Evolutionary conservation across 2,329 filamentous ascomycete genomes (phyloP), one percentile per base, ranked within the genome.

Genomic region (Pseudophaeomoniella oleicola): DNA sequence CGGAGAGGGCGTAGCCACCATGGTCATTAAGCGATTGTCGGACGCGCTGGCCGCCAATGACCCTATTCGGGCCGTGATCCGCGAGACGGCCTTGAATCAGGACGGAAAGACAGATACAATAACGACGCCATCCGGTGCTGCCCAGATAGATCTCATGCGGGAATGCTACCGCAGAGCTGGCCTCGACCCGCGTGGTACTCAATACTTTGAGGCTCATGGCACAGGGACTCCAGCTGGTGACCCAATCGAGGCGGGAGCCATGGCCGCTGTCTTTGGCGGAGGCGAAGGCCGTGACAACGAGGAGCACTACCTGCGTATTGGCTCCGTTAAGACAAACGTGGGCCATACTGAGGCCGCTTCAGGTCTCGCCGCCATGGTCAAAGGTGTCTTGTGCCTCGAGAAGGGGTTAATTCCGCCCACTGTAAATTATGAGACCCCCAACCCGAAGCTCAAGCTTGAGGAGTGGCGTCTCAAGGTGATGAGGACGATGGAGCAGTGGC

Each of bases 271-370:
- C 6, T 35, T 35, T 35, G 33, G 30, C 5, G 10, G 10, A 10
- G 10, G 14, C 14, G 16, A 6, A 6, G 6, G 6, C 33, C 6
- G 33, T 9, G 16, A 27, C 6, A 17, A 35, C n/a, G 6, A n/a
- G 13, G n/a, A n/a, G n/a, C n/a, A n/a, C n/a, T n/a, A 29, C 22
- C 16, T 35, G 10, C 33, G 16, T 16, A 35, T 48, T 5, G 46
- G 48, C 13, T 43, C 45, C 1, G 31, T 52, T 10, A 53, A 53
- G 40, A 40, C 49, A 2, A 52, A 52, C 27, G 41, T 53, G 5
- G 43, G 46, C 0, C 42, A 44, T 30, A 32, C 36, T 10, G 42
- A 46, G 29, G n/a, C 36, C 2, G 45, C 39, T 3, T 35, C 40
- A 2, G 45, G 44, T 4, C n/a, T 46, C 10, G 38, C 42, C 3